phyloP scores from a whole-genome alignment of 2,329 filamentous ascomycete species.

The Cercospora brassicicola region DNA sequence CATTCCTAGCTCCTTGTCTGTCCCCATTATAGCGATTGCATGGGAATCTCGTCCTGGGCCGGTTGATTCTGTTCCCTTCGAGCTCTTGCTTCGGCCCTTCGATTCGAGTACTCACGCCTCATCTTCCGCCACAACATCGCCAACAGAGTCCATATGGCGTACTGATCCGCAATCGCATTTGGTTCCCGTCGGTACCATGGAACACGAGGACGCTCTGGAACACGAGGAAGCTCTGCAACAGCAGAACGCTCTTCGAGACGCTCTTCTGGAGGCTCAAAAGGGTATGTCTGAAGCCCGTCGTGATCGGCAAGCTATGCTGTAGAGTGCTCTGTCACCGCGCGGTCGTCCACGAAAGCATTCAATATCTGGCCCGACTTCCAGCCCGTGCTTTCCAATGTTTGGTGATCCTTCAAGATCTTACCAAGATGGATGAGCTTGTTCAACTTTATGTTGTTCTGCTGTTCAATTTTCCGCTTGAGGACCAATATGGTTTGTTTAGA shows the following conservation, averaged over 20 bases:
- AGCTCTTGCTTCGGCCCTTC: neutral
- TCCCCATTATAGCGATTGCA: neutral
- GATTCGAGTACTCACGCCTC: neutral
- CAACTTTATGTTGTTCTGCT: constrained; percentile 62
- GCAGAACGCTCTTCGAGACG: neutral
- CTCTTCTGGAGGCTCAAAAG: neutral
- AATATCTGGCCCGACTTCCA: constrained; percentile 75
- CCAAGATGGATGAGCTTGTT: constrained; percentile 79
- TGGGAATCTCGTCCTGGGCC: neutral
- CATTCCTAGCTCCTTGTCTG: neutral
- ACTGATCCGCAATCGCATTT: neutral
- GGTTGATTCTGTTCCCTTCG: neutral
- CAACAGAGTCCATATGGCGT: neutral
- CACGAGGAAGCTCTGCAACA: neutral
- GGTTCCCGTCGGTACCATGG: neutral
- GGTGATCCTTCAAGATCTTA: constrained; percentile 69
- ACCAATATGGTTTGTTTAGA: constrained; percentile 59
- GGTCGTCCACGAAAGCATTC: constrained; percentile 64
- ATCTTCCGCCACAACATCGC: neutral
- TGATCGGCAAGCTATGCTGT: constrained; percentile 4
- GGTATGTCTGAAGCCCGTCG: neutral
- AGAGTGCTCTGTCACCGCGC: neutral
- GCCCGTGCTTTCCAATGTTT: constrained; percentile 66
- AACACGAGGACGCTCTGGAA: neutral
- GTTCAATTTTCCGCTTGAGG: constrained; percentile 62